These are phyloP conservation scores for Solanum tarapatanum DNA, from an alignment of 257 asterid genomes.

Conservation along the genomic window DNA sequence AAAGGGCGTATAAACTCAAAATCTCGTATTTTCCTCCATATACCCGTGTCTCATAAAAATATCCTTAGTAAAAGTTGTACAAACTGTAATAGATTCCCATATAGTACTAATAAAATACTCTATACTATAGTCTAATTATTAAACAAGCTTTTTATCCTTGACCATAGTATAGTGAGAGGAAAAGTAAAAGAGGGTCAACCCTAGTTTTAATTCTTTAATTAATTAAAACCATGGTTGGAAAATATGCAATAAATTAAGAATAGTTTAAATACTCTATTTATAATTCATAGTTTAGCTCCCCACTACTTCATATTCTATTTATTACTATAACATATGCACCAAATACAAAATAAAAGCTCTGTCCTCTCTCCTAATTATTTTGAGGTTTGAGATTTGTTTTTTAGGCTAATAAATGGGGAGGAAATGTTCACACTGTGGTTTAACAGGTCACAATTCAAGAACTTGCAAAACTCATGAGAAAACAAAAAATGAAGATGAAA, in stretches of 20 bases:
- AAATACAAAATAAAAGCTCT: not conserved
- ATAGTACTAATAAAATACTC: not conserved
- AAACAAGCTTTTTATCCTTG: not conserved
- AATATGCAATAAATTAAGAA: conserved; percentile 8
- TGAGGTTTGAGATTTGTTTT: not conserved
- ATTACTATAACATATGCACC: not conserved
- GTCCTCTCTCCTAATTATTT: not conserved
- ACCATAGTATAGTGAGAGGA: not conserved
- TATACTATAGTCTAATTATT: not conserved
- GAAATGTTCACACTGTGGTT: conserved; percentile 42
- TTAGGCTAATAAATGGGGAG: conserved; percentile 13
- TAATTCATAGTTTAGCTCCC: not conserved
- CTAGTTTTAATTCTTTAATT: not conserved
- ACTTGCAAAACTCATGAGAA: conserved; percentile 15
- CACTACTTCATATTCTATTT: not conserved
- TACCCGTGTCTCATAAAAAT: not conserved
- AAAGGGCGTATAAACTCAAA: not conserved
- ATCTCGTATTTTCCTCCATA: not conserved
- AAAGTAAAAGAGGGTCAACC: not conserved
- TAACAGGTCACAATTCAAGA: conserved; percentile 43
- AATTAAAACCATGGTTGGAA: conserved; percentile 2
- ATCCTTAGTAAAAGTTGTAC: not conserved
- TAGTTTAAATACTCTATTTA: not conserved
- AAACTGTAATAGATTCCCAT: not conserved
- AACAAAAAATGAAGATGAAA: not conserved